Conservation (phyloP, 2,329 filamentous ascomycete genomes). For the Ceratocystis eucalypticola region DNA sequence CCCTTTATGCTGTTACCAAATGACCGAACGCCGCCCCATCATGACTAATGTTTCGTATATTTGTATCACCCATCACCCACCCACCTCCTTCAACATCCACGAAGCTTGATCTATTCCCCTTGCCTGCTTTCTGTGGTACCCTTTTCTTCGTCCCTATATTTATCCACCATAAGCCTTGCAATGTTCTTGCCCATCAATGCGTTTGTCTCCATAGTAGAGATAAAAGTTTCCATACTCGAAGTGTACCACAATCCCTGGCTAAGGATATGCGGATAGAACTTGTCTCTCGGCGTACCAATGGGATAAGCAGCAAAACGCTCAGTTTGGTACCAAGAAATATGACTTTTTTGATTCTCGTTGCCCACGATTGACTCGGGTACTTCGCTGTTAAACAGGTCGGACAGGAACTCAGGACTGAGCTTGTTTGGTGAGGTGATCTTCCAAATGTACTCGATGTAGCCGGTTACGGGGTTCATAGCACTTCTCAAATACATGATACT, state of each 20-base stretch:
- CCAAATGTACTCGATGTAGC: slow-evolving; percentile 43
- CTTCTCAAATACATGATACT: slow-evolving; percentile 63
- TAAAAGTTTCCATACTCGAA: slow-evolving; percentile 77
- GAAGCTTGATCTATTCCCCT: background rate
- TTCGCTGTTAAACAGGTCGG: slow-evolving; percentile 36
- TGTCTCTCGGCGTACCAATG: slow-evolving; percentile 66
- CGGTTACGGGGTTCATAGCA: slow-evolving; percentile 46
- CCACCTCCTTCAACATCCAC: background rate
- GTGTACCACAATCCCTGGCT: slow-evolving; percentile 56
- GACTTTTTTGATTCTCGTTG: slow-evolving; percentile 27
- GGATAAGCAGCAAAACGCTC: slow-evolving; percentile 78
- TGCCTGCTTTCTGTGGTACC: background rate
- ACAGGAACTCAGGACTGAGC: slow-evolving; percentile 41
- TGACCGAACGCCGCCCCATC: too few species aligned
- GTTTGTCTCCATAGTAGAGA: slow-evolving; percentile 95
- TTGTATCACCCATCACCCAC: too few species aligned
- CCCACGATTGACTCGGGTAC: slow-evolving; percentile 32
- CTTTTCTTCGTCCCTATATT: slow-evolving; percentile 22
- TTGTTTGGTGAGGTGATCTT: slow-evolving; percentile 50
- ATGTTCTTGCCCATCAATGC: slow-evolving; percentile 83
- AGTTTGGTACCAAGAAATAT: slow-evolving; percentile 63
- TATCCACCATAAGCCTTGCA: slow-evolving; percentile 55
- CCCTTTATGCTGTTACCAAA: too few species aligned
- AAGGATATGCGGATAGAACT: slow-evolving; percentile 69
- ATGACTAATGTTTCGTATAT: too few species aligned